Evolutionary conservation across 139 green algal species (phyloP), one percentile per base, ranked within the genome.

Genomic region (Dunaliella sp.): DNA sequence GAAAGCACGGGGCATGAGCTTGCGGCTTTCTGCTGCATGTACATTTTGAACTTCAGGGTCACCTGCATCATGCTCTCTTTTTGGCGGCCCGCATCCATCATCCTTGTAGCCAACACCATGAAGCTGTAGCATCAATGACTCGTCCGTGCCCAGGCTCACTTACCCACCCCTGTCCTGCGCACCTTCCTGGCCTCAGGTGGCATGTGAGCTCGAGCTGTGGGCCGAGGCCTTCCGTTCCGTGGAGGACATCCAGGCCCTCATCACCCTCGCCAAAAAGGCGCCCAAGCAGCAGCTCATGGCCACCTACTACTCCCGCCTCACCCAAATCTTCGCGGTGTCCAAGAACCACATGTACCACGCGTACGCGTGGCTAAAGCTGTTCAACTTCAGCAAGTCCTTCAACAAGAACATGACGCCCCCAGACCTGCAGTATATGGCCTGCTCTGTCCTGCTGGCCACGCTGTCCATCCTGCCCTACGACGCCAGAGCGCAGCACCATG

Each of bases 181-280:
- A n/a, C n/a, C n/a, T n/a, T n/a, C 34, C 74, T 80, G 3, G 3
- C 24, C 34, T 36, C 88, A 94, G 85, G 92, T 94, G 81, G 96
- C 96, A 0, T 98, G 96, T 85, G 95, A 98, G 81, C 93, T 99
- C 85, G 96, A 97, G 91, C 93, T 99, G 90, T 99, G 97, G 97
- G 96, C 97, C 30, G 98, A 99, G 93, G 98, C 97, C 0, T 99
- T 99, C 92, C 92, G 98, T 74, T 95, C 90, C n/a, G 95, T 99
- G 77, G 97, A 99, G 93, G 97, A 99, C 90, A 98, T 99, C 88
- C 94, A 99, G 89, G 92, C 92, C 38, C 94, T 99, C 36, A 94
- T 98, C 32, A 80, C 88, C n/a, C 90, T 98, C 37, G 93, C 93
- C 87, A 97, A 97, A 88, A 95, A 97, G 85, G 88, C 88, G 35